Percentiles rank a stretch among this genome's conserved stretches.
Conservation (phyloP, 2,329 filamentous ascomycete species). For the Leptosphaerulina australis region DNA sequence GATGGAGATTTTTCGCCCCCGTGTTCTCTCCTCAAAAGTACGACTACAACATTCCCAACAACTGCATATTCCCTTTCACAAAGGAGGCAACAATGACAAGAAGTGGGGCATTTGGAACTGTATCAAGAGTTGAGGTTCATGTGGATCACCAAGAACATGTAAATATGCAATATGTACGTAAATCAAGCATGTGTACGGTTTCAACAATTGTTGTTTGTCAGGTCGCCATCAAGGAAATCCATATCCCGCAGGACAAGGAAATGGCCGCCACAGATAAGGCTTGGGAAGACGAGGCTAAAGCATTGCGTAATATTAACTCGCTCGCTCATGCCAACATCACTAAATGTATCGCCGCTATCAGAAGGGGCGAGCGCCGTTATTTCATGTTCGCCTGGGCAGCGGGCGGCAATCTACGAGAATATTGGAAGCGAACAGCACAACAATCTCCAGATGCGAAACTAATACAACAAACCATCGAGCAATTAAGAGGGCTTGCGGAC, state of each 20-base stretch:
- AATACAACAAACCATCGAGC: not conserved
- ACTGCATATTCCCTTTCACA: not conserved
- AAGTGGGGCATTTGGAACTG: not conserved
- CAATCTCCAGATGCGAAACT: not conserved
- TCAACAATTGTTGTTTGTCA: not conserved
- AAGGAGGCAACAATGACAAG: not conserved
- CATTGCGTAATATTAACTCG: slow-evolving; percentile 4
- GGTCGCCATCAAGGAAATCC: not conserved
- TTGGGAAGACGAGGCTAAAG: not conserved
- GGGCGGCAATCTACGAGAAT: slow-evolving; percentile 20
- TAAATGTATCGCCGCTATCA: slow-evolving; percentile 20
- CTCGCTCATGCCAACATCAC: slow-evolving; percentile 23
- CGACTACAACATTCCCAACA: not conserved
- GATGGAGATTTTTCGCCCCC: not conserved
- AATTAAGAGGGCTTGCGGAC: not conserved
- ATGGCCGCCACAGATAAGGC: not conserved
- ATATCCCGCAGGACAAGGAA: not conserved
- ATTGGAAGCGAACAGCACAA: slow-evolving; percentile 2
- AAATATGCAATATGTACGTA: not conserved
- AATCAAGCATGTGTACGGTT: not conserved
- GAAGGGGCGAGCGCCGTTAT: slow-evolving; percentile 22
- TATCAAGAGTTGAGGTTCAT: not conserved
- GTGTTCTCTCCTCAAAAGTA: not conserved
- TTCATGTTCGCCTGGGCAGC: slow-evolving; percentile 34
- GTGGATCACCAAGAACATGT: not conserved